Conservation (phyloP, 2,329 filamentous ascomycete species). For the Thermothelomyces thermophilus region DNA sequence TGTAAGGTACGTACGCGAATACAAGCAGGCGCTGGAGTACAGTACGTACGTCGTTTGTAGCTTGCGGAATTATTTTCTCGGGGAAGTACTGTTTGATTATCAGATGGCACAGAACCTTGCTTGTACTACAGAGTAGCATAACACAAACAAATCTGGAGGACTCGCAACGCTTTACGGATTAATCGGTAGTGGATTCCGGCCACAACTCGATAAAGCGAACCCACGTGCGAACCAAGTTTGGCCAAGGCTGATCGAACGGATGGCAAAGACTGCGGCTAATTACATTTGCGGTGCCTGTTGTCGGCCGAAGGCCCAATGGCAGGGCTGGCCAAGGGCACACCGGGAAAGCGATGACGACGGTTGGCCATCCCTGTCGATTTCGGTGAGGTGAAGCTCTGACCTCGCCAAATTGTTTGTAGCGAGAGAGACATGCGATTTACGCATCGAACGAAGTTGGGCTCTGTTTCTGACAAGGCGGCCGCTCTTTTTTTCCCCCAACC, state of each 20-base stretch:
- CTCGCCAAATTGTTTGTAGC: conserved; percentile 1
- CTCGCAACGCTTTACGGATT: too few relatives aligned
- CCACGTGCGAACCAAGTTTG: background rate
- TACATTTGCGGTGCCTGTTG: background rate
- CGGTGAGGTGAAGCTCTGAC: conserved; percentile 17
- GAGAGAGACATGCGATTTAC: background rate
- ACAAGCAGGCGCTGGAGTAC: too few relatives aligned
- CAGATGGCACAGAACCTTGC: too few relatives aligned
- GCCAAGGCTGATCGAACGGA: background rate
- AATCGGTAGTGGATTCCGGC: too few relatives aligned
- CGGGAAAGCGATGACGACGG: conserved; percentile 9
- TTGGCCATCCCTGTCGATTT: conserved; percentile 13
- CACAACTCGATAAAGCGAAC: background rate
- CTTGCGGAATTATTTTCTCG: too few relatives aligned
- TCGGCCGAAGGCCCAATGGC: conserved; percentile 15
- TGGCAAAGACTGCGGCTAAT: conserved; percentile 3
- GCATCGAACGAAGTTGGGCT: background rate
- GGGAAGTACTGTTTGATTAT: too few relatives aligned
- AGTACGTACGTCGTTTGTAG: too few relatives aligned
- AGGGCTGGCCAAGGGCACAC: conserved; percentile 4
- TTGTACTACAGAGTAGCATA: too few relatives aligned
- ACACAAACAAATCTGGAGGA: too few relatives aligned
- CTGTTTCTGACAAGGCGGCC: background rate
- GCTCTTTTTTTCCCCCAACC: background rate
- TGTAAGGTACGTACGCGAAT: too few relatives aligned